Evolutionary conservation across 1,139 yeast genomes (phyloP).

Genomic region (Pichia sp.): DNA sequence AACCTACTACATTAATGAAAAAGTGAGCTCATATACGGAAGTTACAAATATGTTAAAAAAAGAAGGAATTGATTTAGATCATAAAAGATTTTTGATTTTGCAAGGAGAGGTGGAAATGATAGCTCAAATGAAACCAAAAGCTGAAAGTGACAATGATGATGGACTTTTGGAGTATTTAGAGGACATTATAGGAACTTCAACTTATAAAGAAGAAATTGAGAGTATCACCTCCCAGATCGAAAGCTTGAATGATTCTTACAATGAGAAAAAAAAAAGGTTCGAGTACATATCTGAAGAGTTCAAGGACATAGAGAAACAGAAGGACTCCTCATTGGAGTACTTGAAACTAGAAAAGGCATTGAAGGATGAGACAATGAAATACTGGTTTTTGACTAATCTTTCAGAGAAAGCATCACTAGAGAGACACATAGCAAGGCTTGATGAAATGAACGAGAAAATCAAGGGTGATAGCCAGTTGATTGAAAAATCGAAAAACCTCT

Average conservation of each 20-base stretch:
- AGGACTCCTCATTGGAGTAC: conserved; percentile 65
- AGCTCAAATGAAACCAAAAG: conserved; percentile 98
- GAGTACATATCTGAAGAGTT: conserved; percentile 78
- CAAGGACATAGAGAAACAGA: conserved; percentile 61
- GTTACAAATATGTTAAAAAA: conserved; percentile 71
- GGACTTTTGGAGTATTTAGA: conserved; percentile 92
- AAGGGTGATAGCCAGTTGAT: conserved; percentile 48
- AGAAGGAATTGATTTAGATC: conserved; percentile 93
- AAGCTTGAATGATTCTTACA: conserved; percentile 65
- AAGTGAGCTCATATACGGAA: conserved; percentile 67
- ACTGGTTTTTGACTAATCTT: conserved; percentile 23
- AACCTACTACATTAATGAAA: conserved; percentile 69
- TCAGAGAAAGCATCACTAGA: not conserved
- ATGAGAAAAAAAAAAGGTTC: conserved; percentile 77
- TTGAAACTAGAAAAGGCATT: conserved; percentile 63
- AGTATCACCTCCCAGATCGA: conserved; percentile 51
- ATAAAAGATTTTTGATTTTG: conserved; percentile 85
- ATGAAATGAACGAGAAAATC: conserved; percentile 42
- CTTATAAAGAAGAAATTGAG: conserved; percentile 75
- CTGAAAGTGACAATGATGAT: conserved; percentile 87
- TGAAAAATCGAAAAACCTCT: conserved; percentile 40
- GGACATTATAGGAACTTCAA: conserved; percentile 93
- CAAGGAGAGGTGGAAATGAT: conserved; percentile 99
- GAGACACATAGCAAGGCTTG: conserved; percentile 36
- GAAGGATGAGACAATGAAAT: conserved; percentile 49